Percentiles rank a stretch among this genome's conserved stretches.
Evolutionary conservation across 345 rosid genomes (phyloP).

Genomic region (Lepidium aucheri): DNA sequence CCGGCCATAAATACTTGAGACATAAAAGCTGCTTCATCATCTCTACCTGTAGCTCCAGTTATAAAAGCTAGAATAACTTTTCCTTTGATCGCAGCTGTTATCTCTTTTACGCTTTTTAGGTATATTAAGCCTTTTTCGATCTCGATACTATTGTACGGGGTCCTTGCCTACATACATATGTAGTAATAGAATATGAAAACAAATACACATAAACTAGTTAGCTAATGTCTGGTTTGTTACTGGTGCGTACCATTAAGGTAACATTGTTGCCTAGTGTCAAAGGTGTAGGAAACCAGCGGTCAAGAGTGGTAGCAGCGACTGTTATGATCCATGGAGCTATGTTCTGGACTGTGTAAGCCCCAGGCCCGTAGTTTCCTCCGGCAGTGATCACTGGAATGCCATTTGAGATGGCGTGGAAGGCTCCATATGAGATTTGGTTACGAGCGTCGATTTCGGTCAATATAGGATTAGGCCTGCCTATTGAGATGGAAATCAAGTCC

Average conservation of each 20-base stretch:
- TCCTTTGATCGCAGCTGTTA: slow-evolving; percentile 23
- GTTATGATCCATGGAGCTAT: slow-evolving; percentile 49
- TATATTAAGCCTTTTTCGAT: not conserved
- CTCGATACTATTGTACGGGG: not conserved
- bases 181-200: not conserved
- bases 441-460: slow-evolving; percentile 17
- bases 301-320: slow-evolving; percentile 45
- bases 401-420: slow-evolving; percentile 43
- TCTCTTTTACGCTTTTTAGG: not conserved
- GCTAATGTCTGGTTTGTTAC: not conserved
- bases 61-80: slow-evolving; percentile 46
- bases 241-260: slow-evolving; percentile 8
- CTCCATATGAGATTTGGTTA: slow-evolving; percentile 34
- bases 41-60: not conserved
- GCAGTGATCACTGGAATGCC: slow-evolving; percentile 38
- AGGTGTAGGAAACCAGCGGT: slow-evolving; percentile 36
- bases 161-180: slow-evolving; percentile 34
- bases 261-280: slow-evolving; percentile 36
- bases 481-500: slow-evolving; percentile 22
- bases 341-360: slow-evolving; percentile 26
- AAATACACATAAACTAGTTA: not conserved
- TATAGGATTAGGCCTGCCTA: slow-evolving; percentile 20
- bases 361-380: slow-evolving; percentile 40
- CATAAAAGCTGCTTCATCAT: not conserved
- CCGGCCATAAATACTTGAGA: not conserved